Base-by-base conservation (phyloP, 2,329 filamentous ascomycete species). In the Penicillium sp. region DNA sequence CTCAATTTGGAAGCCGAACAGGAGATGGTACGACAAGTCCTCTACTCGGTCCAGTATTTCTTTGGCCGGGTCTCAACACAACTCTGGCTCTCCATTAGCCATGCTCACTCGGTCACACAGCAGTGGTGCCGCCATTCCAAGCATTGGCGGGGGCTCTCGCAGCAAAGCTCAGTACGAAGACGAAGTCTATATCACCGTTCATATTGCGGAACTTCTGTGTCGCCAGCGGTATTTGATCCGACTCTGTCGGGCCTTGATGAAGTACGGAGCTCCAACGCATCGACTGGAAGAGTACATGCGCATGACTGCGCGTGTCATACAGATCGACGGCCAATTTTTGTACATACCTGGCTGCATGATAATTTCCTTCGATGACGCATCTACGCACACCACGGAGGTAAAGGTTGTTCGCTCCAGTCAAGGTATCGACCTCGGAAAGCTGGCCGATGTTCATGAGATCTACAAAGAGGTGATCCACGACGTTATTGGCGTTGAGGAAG, bases 321-420 rank as follows among this genome's bases (percentile, higher is more conserved):
- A 92, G 71, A 92, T 96, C 14, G 89, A 96, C 60, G 88, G 88
- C 5, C 91, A 96, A 65, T 96, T 94, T 63, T 77, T 96, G 21
- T 97, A 96, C 69, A 84, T 96, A 29, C 92, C 92, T 0, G 90
- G 90, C 0, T 95, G 90, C 67, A 97, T 97, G 92, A 89, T 97
- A 53, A 88, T 96, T 67, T 93, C 90, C 4, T 96, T 97, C 67
- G 92, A 85, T 48, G 77, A 79, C 48, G 55, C 69, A 9, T 63
- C 71, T 5, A 78, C 77, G 1, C 73, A 78, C 34, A 79, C 76
- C 7, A 76, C 77, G 0, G 74, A 79, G 53, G 73, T 79, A 29
- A 77, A 77, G 50, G 67, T 79, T 4, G 70, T 79, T 5, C 71
- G 74, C 1, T 70, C 73, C 8, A 64, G 63, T 1, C 75, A 77